Conservation (phyloP, 805 yeast genomes). For the Candida coquimbonensis region DNA sequence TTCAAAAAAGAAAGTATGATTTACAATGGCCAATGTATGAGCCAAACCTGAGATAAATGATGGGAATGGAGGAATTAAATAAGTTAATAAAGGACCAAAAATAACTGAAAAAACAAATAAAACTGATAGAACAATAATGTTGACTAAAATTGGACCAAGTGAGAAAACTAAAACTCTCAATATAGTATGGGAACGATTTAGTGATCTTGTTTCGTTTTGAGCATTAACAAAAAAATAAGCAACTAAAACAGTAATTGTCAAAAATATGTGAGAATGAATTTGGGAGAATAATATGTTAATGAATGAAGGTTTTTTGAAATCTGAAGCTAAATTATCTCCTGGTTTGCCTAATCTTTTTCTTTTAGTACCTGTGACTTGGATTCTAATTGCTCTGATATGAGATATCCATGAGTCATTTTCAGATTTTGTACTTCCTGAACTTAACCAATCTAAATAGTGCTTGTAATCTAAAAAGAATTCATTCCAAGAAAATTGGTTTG, state of each 20-base stretch:
- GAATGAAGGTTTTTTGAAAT: slow-evolving; percentile 44
- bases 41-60: slow-evolving; percentile 41
- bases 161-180: slow-evolving; percentile 38
- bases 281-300: slow-evolving; percentile 36
- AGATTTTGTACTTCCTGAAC: slow-evolving; percentile 41
- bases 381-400: slow-evolving; percentile 43
- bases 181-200: slow-evolving; percentile 33
- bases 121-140: slow-evolving; percentile 32
- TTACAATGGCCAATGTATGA: slow-evolving; percentile 41
- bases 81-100: slow-evolving; percentile 41
- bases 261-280: slow-evolving; percentile 31
- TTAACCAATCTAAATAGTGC: slow-evolving; percentile 35
- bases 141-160: slow-evolving; percentile 40
- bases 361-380: slow-evolving; percentile 52
- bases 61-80: slow-evolving; percentile 36
- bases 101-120: slow-evolving; percentile 36
- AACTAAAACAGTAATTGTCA: slow-evolving; percentile 28
- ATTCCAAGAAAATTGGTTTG: slow-evolving; percentile 56
- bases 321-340: slow-evolving; percentile 34
- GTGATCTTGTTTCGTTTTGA: slow-evolving; percentile 37
- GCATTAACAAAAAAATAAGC: slow-evolving; percentile 51
- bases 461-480: slow-evolving; percentile 59
- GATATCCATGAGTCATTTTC: slow-evolving; percentile 36
- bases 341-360: slow-evolving; percentile 30
- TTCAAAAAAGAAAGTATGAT: slow-evolving; percentile 44